Base-by-base conservation (phyloP, 2,329 filamentous ascomycete genomes). In the Trematosphaeria pertusa region DNA sequence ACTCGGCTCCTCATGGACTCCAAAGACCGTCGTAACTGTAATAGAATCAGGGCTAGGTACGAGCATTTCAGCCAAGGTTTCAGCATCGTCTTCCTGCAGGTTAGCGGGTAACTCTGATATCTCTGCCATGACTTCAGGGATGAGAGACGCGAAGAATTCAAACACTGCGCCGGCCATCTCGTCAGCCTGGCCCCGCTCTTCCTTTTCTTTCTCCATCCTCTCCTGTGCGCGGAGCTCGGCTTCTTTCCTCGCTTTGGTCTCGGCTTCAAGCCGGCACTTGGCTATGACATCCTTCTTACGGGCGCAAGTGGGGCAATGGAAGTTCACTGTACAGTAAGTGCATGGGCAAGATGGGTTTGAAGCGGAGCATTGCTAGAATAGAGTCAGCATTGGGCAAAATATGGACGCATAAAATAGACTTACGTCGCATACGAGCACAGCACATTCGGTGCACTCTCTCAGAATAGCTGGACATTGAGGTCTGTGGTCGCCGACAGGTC, bases 401-500 rank as follows among this genome's bases (percentile, higher is more conserved):
- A 24, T 11, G 7, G 10, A 5, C 15, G 15, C 7, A 22, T 15
- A 12, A n/a, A 21, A 28, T 32, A 10, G 9, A 68, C 70, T 65
- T 58, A 75, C 73, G 53, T 74, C 70, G 40, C 73, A 75, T 22
- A 75, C 72, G 12, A 71, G 54, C 4, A 75, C 73, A 10, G 61
- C 57, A 48, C 73, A 75, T 28, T 67, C 70, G 9, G 58, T 56
- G 54, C 73, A 75, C 39, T 74, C 71, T 38, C 67, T 72, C 9
- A 74, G 43, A 1, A 61, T 48, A 3, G 63, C 69, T 3, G 60
- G 68, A 43, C 72, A 75, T 33, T 68, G 62, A 20, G 63, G 63
- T 47, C 72, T 56, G 22, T 62, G 62, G 39, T 75, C 73, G 18
- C 73, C 72, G 10, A 72, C 63, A 3, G 70, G 68, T 19, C 72